Conservation (phyloP, 2,329 filamentous ascomycete species). For the Cladosporium austrohemisphaericum region DNA sequence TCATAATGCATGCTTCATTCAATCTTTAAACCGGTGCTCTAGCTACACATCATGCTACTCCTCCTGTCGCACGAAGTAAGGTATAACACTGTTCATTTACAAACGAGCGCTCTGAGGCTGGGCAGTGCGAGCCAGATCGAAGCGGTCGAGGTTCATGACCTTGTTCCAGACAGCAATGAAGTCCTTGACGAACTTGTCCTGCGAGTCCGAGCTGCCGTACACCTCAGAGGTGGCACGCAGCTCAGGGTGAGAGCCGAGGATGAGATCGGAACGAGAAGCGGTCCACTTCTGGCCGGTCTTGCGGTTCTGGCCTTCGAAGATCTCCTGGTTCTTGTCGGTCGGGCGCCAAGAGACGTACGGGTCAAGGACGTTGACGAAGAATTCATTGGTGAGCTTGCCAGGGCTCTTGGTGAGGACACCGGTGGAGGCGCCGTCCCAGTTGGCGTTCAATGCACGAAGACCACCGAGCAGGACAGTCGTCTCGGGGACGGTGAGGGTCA, state of each 20-base stretch:
- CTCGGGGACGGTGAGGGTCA: conserved; percentile 68
- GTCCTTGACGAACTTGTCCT: conserved; percentile 65
- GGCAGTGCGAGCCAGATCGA: conserved; percentile 46
- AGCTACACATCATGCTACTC: not conserved
- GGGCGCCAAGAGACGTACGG: conserved; percentile 62
- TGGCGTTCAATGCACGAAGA: conserved; percentile 65
- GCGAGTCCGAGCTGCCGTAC: conserved; percentile 58
- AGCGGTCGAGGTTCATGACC: conserved; percentile 71
- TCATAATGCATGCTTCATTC: conserved; percentile 10
- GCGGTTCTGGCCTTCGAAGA: conserved; percentile 62
- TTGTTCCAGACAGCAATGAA: conserved; percentile 70
- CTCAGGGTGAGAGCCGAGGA: conserved; percentile 72
- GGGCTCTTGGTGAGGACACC: conserved; percentile 67
- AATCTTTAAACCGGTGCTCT: conserved; percentile 1
- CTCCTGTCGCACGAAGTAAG: not conserved
- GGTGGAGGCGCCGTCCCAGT: conserved; percentile 64
- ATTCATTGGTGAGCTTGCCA: conserved; percentile 71
- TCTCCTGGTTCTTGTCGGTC: conserved; percentile 48
- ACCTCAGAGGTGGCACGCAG: conserved; percentile 67
- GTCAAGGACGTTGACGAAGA: conserved; percentile 76
- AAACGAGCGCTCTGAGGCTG: conserved; percentile 16
- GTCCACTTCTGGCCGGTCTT: conserved; percentile 66
- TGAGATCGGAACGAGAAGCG: conserved; percentile 64
- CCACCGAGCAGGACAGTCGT: conserved; percentile 68
- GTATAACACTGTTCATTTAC: conserved; percentile 7